Conservation (phyloP, 2,329 filamentous ascomycete genomes). For the Endothia cerciana region DNA sequence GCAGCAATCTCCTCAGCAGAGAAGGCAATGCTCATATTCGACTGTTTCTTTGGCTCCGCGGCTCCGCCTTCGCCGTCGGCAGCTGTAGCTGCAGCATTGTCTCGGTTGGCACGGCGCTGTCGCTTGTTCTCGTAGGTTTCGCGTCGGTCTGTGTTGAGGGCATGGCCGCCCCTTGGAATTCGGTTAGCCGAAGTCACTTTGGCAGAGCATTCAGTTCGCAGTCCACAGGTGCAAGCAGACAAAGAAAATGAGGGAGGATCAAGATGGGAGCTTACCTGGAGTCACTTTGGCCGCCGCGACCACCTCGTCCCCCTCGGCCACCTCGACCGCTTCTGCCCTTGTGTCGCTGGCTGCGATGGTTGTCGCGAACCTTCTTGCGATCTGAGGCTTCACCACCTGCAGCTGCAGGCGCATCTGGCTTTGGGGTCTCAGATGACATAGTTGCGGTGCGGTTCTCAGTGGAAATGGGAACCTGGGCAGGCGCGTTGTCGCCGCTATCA, state of each 20-base stretch:
- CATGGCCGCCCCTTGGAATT: conserved; percentile 13
- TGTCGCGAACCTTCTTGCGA: conserved; percentile 20
- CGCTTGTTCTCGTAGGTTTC: conserved; percentile 14
- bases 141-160: conserved; percentile 18
- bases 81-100: conserved; percentile 1
- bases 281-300: conserved; percentile 15
- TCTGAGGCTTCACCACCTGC: conserved; percentile 9
- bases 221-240: not conserved
- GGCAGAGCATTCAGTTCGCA: conserved; percentile 2
- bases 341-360: conserved; percentile 14
- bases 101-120: conserved; percentile 17
- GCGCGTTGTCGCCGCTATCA: conserved; percentile 1
- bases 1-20: conserved; percentile 81
- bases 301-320: conserved; percentile 12
- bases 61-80: conserved; percentile 30
- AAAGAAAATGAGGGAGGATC: not conserved
- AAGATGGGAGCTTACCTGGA: conserved; percentile 18
- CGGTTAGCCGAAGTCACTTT: conserved; percentile 13
- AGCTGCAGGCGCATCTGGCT: conserved; percentile 6
- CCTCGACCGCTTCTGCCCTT: conserved; percentile 17
- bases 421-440: not conserved
- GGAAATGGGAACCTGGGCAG: conserved; percentile 2
- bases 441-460: not conserved
- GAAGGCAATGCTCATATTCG: conserved; percentile 62
- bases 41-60: conserved; percentile 42